Evolutionary conservation across 345 rosid genomes (phyloP).

Genomic region (Durio zibethinus): DNA sequence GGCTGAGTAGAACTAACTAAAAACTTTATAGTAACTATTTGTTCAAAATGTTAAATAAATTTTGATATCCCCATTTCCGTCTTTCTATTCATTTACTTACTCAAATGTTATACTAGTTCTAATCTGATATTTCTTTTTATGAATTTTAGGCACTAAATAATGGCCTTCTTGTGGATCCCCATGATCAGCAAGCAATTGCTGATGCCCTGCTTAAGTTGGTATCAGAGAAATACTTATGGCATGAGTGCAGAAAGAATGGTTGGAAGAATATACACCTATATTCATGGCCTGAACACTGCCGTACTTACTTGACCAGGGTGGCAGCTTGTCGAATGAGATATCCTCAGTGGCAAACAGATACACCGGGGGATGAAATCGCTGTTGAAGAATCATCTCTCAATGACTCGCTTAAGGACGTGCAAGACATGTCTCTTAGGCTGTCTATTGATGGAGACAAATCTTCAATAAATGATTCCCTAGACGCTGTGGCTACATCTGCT

Average conservation of each 20-base stretch:
- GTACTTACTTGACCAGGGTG: constrained; percentile 88
- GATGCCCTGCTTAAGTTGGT: constrained; percentile 87
- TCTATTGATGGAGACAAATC: constrained; percentile 86
- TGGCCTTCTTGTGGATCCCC: constrained; percentile 95
- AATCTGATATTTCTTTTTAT: constrained; percentile 16
- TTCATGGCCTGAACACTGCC: constrained; percentile 99
- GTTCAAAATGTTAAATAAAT: constrained; percentile 4
- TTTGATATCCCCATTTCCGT: neutral
- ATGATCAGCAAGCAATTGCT: constrained; percentile 78
- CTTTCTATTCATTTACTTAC: neutral
- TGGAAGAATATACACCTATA: constrained; percentile 94
- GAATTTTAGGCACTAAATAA: constrained; percentile 71
- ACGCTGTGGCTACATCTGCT: constrained; percentile 32
- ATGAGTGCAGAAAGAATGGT: constrained; percentile 77
- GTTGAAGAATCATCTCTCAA: constrained; percentile 65
- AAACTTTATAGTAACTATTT: neutral
- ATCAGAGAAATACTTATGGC: constrained; percentile 90
- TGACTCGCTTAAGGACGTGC: constrained; percentile 88
- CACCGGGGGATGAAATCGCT: constrained; percentile 61
- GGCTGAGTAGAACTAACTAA: neutral
- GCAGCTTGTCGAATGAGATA: constrained; percentile 94
- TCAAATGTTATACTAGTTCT: neutral
- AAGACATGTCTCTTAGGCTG: constrained; percentile 91
- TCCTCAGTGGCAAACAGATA: constrained; percentile 92
- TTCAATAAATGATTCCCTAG: constrained; percentile 53